A percentile compares a stretch with the other conserved stretches of the same genome.
Evolutionary conservation across 352 stramenopile species (phyloP).

Genomic region (Globisporangium alternatum): DNA sequence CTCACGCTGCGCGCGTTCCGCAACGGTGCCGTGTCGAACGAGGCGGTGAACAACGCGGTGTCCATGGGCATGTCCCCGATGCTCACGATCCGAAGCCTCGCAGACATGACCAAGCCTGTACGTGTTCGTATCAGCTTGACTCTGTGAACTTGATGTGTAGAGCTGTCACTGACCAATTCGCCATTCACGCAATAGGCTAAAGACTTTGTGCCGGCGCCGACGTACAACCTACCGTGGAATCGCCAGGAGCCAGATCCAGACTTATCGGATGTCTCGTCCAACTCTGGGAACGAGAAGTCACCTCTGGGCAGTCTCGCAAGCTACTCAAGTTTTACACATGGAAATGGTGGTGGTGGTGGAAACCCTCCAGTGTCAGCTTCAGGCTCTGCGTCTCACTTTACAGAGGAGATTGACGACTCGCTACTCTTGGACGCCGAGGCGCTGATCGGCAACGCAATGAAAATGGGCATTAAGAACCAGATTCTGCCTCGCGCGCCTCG

Average conservation of each 20-base stretch:
- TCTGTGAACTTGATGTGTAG: not conserved
- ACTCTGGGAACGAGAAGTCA: constrained; percentile 13
- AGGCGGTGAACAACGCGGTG: constrained; percentile 40
- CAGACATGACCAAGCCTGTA: constrained; percentile 39
- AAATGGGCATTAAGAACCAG: constrained; percentile 67
- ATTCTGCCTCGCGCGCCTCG: constrained; percentile 47
- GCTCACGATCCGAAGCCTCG: constrained; percentile 63
- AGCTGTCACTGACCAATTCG: not conserved
- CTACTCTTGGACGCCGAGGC: constrained; percentile 65
- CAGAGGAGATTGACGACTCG: constrained; percentile 43
- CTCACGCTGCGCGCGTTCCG: constrained; percentile 77
- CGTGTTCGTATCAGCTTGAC: not conserved
- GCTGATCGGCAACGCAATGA: constrained; percentile 66
- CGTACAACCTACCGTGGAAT: constrained; percentile 67
- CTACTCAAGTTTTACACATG: constrained; percentile 9
- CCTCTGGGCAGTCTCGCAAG: constrained; percentile 5
- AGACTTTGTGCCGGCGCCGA: constrained; percentile 18
- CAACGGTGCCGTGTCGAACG: constrained; percentile 49
- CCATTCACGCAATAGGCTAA: not conserved
- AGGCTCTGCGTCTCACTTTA: constrained; percentile 3
- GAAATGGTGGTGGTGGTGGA: not conserved
- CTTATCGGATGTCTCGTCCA: constrained; percentile 16
- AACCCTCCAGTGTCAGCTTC: not conserved
- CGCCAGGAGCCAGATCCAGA: constrained; percentile 28
- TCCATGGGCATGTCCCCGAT: constrained; percentile 60